Conservation (phyloP, 148 eudicot genomes). For the Limonium bicolor region DNA sequence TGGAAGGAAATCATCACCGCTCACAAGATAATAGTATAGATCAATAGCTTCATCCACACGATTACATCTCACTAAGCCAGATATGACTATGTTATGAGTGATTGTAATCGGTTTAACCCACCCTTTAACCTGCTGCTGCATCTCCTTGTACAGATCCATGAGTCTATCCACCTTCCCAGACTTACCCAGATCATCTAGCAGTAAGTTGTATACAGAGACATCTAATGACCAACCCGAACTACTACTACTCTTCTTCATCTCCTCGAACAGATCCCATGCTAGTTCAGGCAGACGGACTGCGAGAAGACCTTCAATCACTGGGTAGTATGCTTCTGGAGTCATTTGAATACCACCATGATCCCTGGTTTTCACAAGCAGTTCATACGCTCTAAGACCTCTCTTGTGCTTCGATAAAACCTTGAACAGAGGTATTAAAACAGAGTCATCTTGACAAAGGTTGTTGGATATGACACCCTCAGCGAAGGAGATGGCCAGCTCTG, state of each 20-base stretch:
- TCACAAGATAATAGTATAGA: constrained; percentile 63
- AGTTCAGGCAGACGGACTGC: constrained; percentile 24
- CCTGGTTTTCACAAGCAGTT: constrained; percentile 29
- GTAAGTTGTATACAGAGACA: constrained; percentile 61
- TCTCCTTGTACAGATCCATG: constrained; percentile 53
- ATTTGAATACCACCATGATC: constrained; percentile 28
- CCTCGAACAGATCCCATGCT: constrained; percentile 63
- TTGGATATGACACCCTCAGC: constrained; percentile 33
- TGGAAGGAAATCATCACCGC: constrained; percentile 71
- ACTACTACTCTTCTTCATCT: constrained; percentile 57
- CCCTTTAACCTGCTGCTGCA: constrained; percentile 49
- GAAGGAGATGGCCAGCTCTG: constrained; percentile 35
- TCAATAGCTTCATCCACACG: constrained; percentile 58
- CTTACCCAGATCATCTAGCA: constrained; percentile 69
- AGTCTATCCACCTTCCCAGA: constrained; percentile 41
- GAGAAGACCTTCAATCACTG: constrained; percentile 64
- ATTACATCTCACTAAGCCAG: constrained; percentile 64
- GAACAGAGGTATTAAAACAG: constrained; percentile 49
- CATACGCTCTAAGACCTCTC: constrained; percentile 54
- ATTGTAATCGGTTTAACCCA: constrained; percentile 56
- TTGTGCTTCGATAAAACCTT: constrained; percentile 46
- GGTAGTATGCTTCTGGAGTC: constrained; percentile 41
- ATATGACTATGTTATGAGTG: constrained; percentile 73
- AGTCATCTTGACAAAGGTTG: constrained; percentile 48
- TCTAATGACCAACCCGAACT: constrained; percentile 72